Conservation (phyloP, 2,329 filamentous ascomycete genomes). For the Sporothrix variecibatus region DNA sequence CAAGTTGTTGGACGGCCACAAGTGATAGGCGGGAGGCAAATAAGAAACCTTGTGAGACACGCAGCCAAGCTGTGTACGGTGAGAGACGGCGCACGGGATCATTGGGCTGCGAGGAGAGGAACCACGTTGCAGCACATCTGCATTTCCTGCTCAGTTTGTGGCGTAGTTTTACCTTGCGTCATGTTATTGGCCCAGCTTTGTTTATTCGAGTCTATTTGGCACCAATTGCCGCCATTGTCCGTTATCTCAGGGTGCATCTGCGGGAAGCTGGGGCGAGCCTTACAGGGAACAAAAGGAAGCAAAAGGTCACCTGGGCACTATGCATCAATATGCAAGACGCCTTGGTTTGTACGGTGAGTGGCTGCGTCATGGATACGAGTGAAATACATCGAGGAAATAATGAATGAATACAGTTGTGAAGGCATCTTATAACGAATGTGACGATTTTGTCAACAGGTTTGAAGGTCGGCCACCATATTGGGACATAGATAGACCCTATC, state of each 20-base stretch:
- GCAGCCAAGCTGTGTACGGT: conserved; percentile 6
- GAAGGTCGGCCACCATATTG: background rate
- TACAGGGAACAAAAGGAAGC: background rate
- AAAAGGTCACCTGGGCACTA: conserved; percentile 16
- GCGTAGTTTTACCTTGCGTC: background rate
- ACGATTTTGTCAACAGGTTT: background rate
- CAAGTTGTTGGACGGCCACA: background rate
- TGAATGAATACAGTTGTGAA: background rate
- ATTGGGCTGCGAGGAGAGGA: conserved; percentile 11
- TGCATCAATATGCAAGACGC: background rate
- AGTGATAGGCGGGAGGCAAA: background rate
- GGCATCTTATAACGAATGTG: background rate
- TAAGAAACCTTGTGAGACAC: background rate
- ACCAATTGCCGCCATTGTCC: background rate
- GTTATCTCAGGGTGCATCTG: background rate
- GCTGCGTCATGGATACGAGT: background rate
- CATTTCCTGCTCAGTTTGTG: background rate
- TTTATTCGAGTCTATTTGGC: background rate
- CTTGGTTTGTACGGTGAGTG: background rate
- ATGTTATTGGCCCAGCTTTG: background rate
- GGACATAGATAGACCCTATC: background rate
- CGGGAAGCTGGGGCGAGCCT: conserved; percentile 7
- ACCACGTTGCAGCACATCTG: conserved; percentile 13
- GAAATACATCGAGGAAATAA: background rate
- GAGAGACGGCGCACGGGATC: conserved; percentile 4